Evolutionary conservation across 2,329 filamentous ascomycete species (phyloP), one percentile per base, ranked within the genome.

Genomic region (Myriangium duriaei): DNA sequence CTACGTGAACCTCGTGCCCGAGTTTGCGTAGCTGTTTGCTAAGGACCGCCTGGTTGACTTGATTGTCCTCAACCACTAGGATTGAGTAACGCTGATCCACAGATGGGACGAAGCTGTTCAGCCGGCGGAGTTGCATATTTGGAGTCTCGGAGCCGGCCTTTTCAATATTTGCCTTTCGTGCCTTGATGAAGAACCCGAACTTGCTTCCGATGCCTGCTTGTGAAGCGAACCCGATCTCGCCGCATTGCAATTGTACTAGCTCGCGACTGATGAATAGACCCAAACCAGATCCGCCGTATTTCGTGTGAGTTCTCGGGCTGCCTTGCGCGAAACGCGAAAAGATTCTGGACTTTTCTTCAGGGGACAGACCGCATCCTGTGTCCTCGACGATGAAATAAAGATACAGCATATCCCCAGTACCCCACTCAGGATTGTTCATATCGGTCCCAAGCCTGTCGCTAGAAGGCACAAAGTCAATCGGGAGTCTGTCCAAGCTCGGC

Each of bases 291-390:
- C 79, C 79, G 11, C 79, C 79, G 46, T 83, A 81, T 42, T 78
- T 70, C 16, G 78, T 69, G 44, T 81, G 76, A 0, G 77, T 81
- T 40, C 69, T 71, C 4, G 76, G 71, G 10, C 69, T 76, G 0
- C 76, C 76, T 55, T 84, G 79, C 7, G 73, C 70, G 52, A 84
- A 84, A 14, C 76, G 69, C 44, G 79, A 68, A 52, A 84, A 84
- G 0, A 84, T 63, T 18, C 68, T 47, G 1, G 48, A 40, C 11
- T 53, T 57, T 32, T 64, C 59, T 2, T 57, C 52, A 2, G 53
- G 43, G 1, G 51, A 53, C 13, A 65, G 49, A 1, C 62, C 62
- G 10, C 56, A 51, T 4, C 62, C 62, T 1, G 39, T 47, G 31
- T 48, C 45, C 16, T 53, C 55, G 11, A 61, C 55, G 7, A 57